phyloP scores from a whole-genome alignment of 2,329 filamentous ascomycete species.

The Dothistroma pini region DNA sequence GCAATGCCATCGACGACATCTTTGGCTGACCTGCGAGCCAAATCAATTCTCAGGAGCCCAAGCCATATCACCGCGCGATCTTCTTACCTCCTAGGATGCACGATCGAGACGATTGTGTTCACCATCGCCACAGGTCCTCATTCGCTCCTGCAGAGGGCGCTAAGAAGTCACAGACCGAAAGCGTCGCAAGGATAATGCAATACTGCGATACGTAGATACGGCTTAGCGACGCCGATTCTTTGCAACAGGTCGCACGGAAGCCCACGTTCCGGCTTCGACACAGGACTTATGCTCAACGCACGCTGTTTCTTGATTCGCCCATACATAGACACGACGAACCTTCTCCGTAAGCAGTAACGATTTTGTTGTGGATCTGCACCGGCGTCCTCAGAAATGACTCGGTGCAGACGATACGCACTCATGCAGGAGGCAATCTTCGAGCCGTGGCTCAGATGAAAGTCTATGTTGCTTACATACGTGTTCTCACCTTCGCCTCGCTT shows the following conservation, averaged over 20 bases:
- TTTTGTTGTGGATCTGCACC: background rate
- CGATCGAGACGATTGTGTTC: too few relatives aligned
- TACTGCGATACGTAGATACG: too few relatives aligned
- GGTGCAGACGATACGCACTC: background rate
- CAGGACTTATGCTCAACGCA: background rate
- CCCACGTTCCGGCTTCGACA: background rate
- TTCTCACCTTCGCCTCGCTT: background rate
- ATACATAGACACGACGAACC: background rate
- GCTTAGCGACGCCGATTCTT: background rate
- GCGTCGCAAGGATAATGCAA: too few relatives aligned
- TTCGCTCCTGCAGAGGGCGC: too few relatives aligned
- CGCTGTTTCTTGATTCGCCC: background rate
- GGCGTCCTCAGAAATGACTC: background rate
- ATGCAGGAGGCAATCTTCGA: background rate
- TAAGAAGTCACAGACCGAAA: background rate
- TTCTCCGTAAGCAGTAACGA: background rate
- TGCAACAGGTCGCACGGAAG: background rate
- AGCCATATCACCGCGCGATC: too few relatives aligned
- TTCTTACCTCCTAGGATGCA: too few relatives aligned
- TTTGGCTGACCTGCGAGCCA: conserved; percentile 45
- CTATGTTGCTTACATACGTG: background rate
- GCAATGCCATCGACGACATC: conserved; percentile 68
- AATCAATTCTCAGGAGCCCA: background rate
- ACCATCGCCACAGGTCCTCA: too few relatives aligned
- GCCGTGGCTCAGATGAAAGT: background rate